Evolutionary conservation across 2,329 filamentous ascomycete genomes (phyloP).

Genomic region (Hymenoscyphus scutula): DNA sequence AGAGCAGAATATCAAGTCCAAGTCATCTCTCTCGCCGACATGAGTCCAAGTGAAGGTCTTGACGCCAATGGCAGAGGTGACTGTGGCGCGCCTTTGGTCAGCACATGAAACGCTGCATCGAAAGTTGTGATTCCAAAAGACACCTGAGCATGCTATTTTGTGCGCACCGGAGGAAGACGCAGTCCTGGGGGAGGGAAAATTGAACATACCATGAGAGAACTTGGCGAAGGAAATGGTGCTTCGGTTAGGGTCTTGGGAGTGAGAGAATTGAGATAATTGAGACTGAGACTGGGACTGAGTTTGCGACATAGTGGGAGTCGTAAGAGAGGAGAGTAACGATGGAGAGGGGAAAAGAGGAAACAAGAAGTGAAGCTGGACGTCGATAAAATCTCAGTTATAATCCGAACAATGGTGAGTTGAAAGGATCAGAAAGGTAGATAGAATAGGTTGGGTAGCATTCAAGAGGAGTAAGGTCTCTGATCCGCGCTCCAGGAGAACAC

Average conservation of each 20-base stretch:
- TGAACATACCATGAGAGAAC: conserved; percentile 33
- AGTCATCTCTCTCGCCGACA: conserved; percentile 28
- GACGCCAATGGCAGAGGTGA: conserved; percentile 24
- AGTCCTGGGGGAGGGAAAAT: not conserved
- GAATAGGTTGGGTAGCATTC: not conserved
- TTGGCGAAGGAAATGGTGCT: conserved; percentile 31
- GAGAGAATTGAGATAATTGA: not conserved
- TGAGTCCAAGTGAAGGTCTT: conserved; percentile 33
- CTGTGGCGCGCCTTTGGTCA: not conserved
- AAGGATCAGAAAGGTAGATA: conserved; percentile 7
- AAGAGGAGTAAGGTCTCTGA: not conserved
- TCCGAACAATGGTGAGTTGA: conserved; percentile 8
- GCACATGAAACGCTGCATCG: not conserved
- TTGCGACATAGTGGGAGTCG: conserved; percentile 1
- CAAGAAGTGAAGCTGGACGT: conserved; percentile 1
- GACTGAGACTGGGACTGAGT: conserved; percentile 16
- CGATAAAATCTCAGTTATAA: conserved; percentile 5
- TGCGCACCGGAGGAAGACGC: no score
- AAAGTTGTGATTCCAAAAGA: not conserved
- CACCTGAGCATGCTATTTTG: no score
- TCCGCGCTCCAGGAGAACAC: not conserved
- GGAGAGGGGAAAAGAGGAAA: not conserved
- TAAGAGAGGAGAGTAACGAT: not conserved
- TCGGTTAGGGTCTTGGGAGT: conserved; percentile 21
- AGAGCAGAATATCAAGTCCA: conserved; percentile 31